Conservation (phyloP, 1,139 yeast genomes). For the Magnusiomyces ingens region DNA sequence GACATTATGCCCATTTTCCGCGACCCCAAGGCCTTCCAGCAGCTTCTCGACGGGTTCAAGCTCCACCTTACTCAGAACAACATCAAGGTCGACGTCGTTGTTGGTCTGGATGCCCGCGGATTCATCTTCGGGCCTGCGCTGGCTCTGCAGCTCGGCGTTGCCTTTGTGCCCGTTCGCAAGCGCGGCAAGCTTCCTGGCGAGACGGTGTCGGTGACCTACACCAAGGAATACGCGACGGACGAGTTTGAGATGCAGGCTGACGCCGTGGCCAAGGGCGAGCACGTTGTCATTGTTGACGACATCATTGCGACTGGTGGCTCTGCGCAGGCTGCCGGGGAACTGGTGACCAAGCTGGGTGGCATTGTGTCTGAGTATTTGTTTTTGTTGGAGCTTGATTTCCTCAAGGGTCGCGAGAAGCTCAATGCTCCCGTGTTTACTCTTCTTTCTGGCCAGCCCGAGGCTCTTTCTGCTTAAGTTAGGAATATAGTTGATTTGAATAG, state of each 20-base stretch:
- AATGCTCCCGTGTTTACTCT: constrained; percentile 82
- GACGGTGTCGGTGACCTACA: constrained; percentile 61
- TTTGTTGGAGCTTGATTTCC: constrained; percentile 89
- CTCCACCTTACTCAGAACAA: constrained; percentile 53
- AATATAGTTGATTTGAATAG: background rate
- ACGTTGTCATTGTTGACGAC: constrained; percentile 88
- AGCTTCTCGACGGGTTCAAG: constrained; percentile 74
- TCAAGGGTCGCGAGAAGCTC: constrained; percentile 86
- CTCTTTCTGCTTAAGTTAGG: constrained; percentile 3
- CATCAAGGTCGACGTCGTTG: constrained; percentile 72
- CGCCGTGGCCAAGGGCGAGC: constrained; percentile 62
- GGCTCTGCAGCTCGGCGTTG: constrained; percentile 82
- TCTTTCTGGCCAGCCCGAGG: constrained; percentile 58
- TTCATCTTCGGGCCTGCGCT: constrained; percentile 92
- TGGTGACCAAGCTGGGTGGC: constrained; percentile 60
- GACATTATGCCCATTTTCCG: constrained; percentile 93
- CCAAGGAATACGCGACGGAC: constrained; percentile 89
- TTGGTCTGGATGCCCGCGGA: constrained; percentile 96
- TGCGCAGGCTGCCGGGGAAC: constrained; percentile 88
- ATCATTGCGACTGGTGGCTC: constrained; percentile 98
- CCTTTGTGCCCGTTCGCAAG: constrained; percentile 92
- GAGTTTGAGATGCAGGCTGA: constrained; percentile 82
- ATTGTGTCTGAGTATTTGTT: constrained; percentile 74
- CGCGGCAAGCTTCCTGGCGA: constrained; percentile 93
- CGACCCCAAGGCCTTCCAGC: constrained; percentile 71